These are phyloP conservation scores for Trichoderma sp. DNA, from an alignment of 2,329 filamentous ascomycete genomes.

Conservation along the genomic window DNA sequence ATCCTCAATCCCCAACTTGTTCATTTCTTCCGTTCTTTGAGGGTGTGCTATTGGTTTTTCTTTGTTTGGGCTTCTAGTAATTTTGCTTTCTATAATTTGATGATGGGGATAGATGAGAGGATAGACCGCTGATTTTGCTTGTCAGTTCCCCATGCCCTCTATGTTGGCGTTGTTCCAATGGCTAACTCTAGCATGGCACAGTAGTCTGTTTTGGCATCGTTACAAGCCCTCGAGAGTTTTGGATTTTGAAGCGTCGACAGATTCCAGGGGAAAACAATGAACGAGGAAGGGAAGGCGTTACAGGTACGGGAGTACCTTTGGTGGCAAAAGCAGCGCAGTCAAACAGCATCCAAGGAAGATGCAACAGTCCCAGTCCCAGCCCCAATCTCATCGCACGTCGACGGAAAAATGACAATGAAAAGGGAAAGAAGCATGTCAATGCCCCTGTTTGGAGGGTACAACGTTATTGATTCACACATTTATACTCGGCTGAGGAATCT, in stretches of 20 bases:
- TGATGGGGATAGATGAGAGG: not conserved
- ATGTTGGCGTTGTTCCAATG: not conserved
- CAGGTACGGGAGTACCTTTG: not conserved
- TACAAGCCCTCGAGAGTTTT: not conserved
- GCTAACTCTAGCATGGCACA: not conserved
- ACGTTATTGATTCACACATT: conserved; percentile 18
- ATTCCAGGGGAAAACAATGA: not conserved
- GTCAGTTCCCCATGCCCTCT: not conserved
- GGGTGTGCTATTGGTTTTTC: not conserved
- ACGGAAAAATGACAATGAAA: not conserved
- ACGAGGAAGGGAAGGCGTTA: not conserved
- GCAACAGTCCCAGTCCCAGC: not conserved
- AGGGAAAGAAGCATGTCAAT: not conserved
- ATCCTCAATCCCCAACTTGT: not conserved
- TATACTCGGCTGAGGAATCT: not conserved
- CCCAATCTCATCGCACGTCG: not conserved
- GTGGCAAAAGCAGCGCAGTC: not conserved
- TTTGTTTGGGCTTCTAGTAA: not conserved
- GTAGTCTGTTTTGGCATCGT: not conserved
- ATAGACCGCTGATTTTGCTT: not conserved
- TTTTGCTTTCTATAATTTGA: not conserved
- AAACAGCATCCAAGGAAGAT: not conserved
- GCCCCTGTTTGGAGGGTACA: not conserved
- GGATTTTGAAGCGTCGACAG: not conserved
- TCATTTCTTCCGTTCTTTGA: not conserved